Evolutionary conservation across 352 stramenopile species (phyloP).

Genomic region (Phytophthora meadii): DNA sequence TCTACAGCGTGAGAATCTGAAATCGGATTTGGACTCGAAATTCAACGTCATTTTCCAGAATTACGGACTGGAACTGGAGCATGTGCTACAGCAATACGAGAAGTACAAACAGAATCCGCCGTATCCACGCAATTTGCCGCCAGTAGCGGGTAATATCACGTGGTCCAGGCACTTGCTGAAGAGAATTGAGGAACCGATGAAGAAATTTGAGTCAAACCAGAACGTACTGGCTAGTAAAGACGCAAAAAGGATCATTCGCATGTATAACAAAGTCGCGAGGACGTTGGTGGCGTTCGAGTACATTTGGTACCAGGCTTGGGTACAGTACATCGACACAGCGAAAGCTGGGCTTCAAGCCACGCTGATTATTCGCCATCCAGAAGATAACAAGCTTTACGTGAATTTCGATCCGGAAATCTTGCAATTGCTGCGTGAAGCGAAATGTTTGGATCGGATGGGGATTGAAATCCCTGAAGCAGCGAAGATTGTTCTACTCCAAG

Average conservation of each 20-base stretch:
- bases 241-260: conserved; percentile 98
- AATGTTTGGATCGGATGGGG: conserved; percentile 98
- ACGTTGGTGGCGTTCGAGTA: conserved; percentile 99
- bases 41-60: conserved; percentile 99
- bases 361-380: conserved; percentile 98
- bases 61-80: conserved; percentile 97
- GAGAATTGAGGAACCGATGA: conserved; percentile 99
- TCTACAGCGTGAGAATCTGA: conserved; percentile 98
- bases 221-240: conserved; percentile 97
- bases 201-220: conserved; percentile 98
- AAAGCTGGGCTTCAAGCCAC: conserved; percentile 98
- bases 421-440: conserved; percentile 97
- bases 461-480: conserved; percentile 98
- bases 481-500: conserved; percentile 98
- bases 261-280: conserved; percentile 99
- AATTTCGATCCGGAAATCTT: conserved; percentile 99
- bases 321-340: conserved; percentile 97
- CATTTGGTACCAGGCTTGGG: conserved; percentile 99
- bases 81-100: conserved; percentile 98
- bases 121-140: conserved; percentile 96
- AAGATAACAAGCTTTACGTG: conserved; percentile 98
- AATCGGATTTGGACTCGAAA: conserved; percentile 98
- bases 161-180: conserved; percentile 98
- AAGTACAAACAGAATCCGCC: conserved; percentile 98
- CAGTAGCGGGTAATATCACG: conserved; percentile 98